phyloP scores from a whole-genome alignment of 2,329 filamentous ascomycete genomes.

The Fusarium verrucosum region DNA sequence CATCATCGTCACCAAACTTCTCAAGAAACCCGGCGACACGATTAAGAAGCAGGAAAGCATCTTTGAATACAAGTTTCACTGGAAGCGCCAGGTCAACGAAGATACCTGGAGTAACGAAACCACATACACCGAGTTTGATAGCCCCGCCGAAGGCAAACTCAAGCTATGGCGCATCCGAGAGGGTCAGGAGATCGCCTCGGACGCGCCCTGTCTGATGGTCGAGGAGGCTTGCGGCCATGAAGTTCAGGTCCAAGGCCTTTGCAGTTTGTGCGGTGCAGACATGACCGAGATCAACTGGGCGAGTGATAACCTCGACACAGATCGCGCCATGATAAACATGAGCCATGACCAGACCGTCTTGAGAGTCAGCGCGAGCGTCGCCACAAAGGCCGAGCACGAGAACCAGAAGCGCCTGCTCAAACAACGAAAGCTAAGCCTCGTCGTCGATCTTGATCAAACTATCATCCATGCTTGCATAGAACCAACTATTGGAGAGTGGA shows the following conservation, averaged over 20 bases:
- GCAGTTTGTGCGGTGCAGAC: slow-evolving; percentile 91
- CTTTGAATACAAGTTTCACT: slow-evolving; percentile 88
- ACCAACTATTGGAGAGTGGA: slow-evolving; percentile 95
- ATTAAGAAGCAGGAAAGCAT: slow-evolving; percentile 81
- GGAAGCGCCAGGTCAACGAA: slow-evolving; percentile 79
- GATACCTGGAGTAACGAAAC: slow-evolving; percentile 68
- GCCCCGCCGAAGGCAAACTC: slow-evolving; percentile 82
- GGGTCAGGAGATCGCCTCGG: slow-evolving; percentile 69
- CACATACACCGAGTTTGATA: slow-evolving; percentile 80
- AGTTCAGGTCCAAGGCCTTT: slow-evolving; percentile 89
- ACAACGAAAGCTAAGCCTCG: slow-evolving; percentile 85
- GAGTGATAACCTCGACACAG: slow-evolving; percentile 78
- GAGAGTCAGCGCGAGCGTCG: slow-evolving; percentile 84
- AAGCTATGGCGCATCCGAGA: slow-evolving; percentile 78
- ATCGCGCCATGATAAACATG: slow-evolving; percentile 93
- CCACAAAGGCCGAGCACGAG: slow-evolving; percentile 83
- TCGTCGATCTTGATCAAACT: slow-evolving; percentile 97
- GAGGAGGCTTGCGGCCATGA: slow-evolving; percentile 93
- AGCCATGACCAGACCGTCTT: slow-evolving; percentile 89
- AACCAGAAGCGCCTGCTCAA: slow-evolving; percentile 83
- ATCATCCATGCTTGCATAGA: slow-evolving; percentile 99
- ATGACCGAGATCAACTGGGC: slow-evolving; percentile 93
- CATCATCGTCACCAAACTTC: slow-evolving; percentile 87
- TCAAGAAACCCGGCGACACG: slow-evolving; percentile 77
- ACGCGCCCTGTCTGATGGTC: slow-evolving; percentile 74